Percentiles rank a stretch among this genome's conserved stretches.
Evolutionary conservation across 345 rosid species (phyloP).

Genomic region (Gynandropsis gynandra): DNA sequence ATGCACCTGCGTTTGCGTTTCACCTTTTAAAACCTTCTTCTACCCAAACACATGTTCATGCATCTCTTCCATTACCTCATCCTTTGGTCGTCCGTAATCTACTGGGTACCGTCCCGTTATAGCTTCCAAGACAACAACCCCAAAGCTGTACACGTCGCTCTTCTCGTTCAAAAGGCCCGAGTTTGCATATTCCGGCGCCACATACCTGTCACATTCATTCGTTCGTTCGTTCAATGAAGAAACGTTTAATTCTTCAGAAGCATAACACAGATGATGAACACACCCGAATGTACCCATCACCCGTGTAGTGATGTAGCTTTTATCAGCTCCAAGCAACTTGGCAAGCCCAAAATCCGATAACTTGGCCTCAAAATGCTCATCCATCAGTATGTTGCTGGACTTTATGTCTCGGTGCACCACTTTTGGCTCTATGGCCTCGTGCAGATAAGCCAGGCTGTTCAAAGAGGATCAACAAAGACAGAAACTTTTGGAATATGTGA

Average conservation of each 20-base stretch:
- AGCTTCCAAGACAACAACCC: constrained; percentile 88
- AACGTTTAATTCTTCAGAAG: not conserved
- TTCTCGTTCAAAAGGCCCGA: constrained; percentile 88
- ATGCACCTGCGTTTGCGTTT: constrained; percentile 55
- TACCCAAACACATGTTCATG: too few relatives aligned
- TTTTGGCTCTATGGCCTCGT: constrained; percentile 98
- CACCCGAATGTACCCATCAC: constrained; percentile 99
- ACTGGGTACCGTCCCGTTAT: constrained; percentile 98
- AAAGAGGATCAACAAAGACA: constrained; percentile 8
- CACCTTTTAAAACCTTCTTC: constrained; percentile 11
- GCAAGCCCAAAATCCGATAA: constrained; percentile 96
- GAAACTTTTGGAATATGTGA: not conserved
- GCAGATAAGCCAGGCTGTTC: constrained; percentile 78
- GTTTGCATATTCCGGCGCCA: constrained; percentile 95
- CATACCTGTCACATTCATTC: constrained; percentile 51
- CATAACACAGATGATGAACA: constrained; percentile 25
- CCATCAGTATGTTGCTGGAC: constrained; percentile 89
- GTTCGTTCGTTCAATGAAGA: constrained; percentile 4
- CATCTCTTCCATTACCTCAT: constrained; percentile 57
- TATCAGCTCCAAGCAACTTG: constrained; percentile 86
- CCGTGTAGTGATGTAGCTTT: constrained; percentile 78
- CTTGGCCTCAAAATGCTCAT: constrained; percentile 75
- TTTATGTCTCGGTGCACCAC: constrained; percentile 97
- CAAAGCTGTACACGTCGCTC: constrained; percentile 96
- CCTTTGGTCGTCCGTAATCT: constrained; percentile 76